phyloP scores from a whole-genome alignment of 1,139 yeast genomes.

The Yamadazyma pseudoaaseri region DNA sequence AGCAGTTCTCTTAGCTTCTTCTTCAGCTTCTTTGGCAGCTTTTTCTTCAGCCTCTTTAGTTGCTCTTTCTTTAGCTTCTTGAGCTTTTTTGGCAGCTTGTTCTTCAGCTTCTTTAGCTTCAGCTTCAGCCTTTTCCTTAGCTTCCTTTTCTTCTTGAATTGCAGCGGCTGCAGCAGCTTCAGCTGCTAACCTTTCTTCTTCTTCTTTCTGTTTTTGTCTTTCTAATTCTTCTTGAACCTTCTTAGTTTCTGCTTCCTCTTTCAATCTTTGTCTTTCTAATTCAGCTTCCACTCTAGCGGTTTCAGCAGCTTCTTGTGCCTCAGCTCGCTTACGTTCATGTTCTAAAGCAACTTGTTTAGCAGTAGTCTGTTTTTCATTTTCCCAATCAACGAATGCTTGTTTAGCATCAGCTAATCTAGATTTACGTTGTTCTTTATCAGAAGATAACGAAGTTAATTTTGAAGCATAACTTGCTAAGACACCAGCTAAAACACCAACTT shows the following conservation, averaged over 20 bases:
- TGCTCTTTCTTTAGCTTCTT: conserved; percentile 16
- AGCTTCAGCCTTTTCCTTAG: conserved; percentile 16
- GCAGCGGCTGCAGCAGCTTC: conserved; percentile 15
- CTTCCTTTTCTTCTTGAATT: conserved; percentile 14
- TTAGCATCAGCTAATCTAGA: conserved; percentile 44
- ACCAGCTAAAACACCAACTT: conserved; percentile 44
- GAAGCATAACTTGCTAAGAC: conserved; percentile 47
- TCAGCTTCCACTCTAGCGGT: conserved; percentile 40
- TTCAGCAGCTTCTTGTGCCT: conserved; percentile 50
- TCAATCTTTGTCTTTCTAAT: conserved; percentile 24
- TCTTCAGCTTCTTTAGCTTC: conserved; percentile 17
- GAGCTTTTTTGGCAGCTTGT: conserved; percentile 17
- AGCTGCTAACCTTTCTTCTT: conserved; percentile 6
- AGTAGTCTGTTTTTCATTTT: conserved; percentile 38
- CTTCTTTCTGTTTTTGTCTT: conserved; percentile 13
- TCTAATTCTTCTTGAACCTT: conserved; percentile 21
- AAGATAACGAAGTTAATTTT: conserved; percentile 37
- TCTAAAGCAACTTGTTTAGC: conserved; percentile 43
- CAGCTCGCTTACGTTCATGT: conserved; percentile 45
- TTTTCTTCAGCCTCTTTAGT: conserved; percentile 17
- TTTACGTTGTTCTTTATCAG: conserved; percentile 38
- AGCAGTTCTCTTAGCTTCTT: conserved; percentile 21
- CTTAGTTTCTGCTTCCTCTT: conserved; percentile 20
- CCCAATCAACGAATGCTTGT: conserved; percentile 41
- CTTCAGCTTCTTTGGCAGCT: conserved; percentile 19